A percentile compares a stretch with the other conserved stretches of the same genome.
Conservation (phyloP, 192 early-diverging fungal species). For the Rhizophagus clarus region DNA sequence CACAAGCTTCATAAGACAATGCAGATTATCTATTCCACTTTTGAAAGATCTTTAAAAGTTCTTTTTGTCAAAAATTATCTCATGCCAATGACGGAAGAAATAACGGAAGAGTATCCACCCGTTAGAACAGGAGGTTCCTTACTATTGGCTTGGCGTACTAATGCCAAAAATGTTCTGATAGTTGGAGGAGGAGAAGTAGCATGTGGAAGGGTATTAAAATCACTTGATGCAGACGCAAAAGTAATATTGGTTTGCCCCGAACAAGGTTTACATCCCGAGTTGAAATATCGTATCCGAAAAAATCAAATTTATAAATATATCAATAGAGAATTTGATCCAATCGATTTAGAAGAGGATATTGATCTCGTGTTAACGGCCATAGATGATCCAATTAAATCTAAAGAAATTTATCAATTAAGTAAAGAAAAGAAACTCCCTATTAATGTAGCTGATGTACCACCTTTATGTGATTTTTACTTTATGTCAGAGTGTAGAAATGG, state of each 20-base stretch:
- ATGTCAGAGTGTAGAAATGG: constrained; percentile 82
- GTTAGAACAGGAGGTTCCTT: constrained; percentile 75
- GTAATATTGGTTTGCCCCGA: constrained; percentile 77
- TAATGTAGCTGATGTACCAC: constrained; percentile 91
- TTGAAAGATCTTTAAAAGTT: too few species aligned
- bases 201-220: constrained; percentile 78
- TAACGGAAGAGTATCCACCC: constrained; percentile 24
- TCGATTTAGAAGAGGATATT: constrained; percentile 53
- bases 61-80: too few species aligned
- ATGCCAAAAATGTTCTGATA: constrained; percentile 76
- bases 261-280: constrained; percentile 64
- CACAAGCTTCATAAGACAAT: too few species aligned
- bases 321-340: constrained; percentile 53
- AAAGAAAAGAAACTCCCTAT: constrained; percentile 76
- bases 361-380: constrained; percentile 76
- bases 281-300: constrained; percentile 58
- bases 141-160: constrained; percentile 80
- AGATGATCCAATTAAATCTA: constrained; percentile 70
- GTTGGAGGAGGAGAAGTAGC: constrained; percentile 89
- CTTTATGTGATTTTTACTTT: constrained; percentile 92
- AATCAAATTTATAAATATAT: constrained; percentile 57
- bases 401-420: constrained; percentile 67
- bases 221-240: constrained; percentile 76
- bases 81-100: neutral
- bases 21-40: too few species aligned